Evolutionary conservation across 164 flowering plant genomes (phyloP), one percentile per base, ranked within the genome.

Genomic region (Dillenia turbinata): DNA sequence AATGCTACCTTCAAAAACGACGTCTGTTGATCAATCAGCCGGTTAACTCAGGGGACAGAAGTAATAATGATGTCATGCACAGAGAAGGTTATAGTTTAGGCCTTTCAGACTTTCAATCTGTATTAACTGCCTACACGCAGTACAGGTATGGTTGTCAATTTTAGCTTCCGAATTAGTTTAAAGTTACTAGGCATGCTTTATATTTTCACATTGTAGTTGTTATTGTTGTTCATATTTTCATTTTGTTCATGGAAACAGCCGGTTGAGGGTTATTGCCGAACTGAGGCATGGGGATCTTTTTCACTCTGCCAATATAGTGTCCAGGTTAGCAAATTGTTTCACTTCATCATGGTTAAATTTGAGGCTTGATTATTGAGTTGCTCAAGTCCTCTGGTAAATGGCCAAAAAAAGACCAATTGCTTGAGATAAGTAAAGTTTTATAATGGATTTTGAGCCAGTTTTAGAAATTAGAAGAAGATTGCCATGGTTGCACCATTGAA

Each of bases 261-360:
- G 90, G 58, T 72, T 95, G 77, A 83, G 91, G 71, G 99, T 92
- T 46, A 85, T 92, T 81, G 92, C 97, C 33, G 99, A 92, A 68
- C 84, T 92, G 45, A 81, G 92, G 72, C 96, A 85, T 71, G 96
- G 83, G 58, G 97, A 95, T 78, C 76, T 90, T 51, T 92, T 88
- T 69, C 97, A 92, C 76, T 77, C 97, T 0, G 90, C 97, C 66
- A 92, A 90, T 63, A 88, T 95, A 64, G 88, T 95, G 19, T 95
- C 97, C 79, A 95, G 99, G 99, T 93, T 67, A 74, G 77, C 17
- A 16, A 14, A 60, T 33, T 6, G 6, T 33, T 33, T 33, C 40
- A 33, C 40, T 6, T 4, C 40, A 4, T 33, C 40, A 33, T 33
- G 40, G 40, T 33, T 33, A 33, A 33, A 4, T 33, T 33, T 33